Evolutionary conservation across 2,329 filamentous ascomycete genomes (phyloP), one percentile per base, ranked within the genome.

Genomic region (Fusarium scirpi): DNA sequence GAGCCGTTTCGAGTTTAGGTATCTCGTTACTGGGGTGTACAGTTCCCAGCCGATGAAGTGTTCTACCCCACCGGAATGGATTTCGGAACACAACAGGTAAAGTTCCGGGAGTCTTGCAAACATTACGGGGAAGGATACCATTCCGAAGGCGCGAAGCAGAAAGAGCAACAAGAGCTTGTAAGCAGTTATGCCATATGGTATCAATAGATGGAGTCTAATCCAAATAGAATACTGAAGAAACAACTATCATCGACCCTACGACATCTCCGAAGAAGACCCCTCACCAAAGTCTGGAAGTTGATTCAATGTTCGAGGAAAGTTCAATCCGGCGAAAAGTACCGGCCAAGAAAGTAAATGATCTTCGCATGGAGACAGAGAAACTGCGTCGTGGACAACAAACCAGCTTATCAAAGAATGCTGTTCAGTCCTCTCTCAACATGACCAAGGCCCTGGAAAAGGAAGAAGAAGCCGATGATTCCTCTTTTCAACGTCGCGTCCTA

Each of bases 91-190:
- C 9, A 38, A 5, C 34, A 11, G 16, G 1, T 5, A 38, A n/a
- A 6, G 16, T n/a, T 38, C 34, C 4, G 0, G 3, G 5, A 38
- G 9, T 38, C 34, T 18, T 38, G 9, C 1, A 38, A 2, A n/a
- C n/a, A n/a, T n/a, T 38, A 18, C 32, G 5, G 0, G 32, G 0
- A 34, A 9, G 3, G 1, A 10, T 38, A 1, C 32, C 3, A 38
- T 18, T 10, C 32, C 32, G 5, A 6, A 6, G 11, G 5, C 9
- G 11, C 34, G 16, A 38, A 38, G 0, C 1, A 38, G 16, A 38
- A 6, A 4, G 34, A 11, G 5, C 34, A 38, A 38, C 34, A 11
- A n/a, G 1, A 38, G 18, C 34, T n/a, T n/a, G 9, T n/a, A 18
- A 38, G 34, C 11, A 38, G 2, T n/a, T 6, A 38, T 38, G 5